A percentile compares a stretch with the other conserved stretches of the same genome.
Conservation (phyloP, 129 eudicot species). For the Silybum marianum region DNA sequence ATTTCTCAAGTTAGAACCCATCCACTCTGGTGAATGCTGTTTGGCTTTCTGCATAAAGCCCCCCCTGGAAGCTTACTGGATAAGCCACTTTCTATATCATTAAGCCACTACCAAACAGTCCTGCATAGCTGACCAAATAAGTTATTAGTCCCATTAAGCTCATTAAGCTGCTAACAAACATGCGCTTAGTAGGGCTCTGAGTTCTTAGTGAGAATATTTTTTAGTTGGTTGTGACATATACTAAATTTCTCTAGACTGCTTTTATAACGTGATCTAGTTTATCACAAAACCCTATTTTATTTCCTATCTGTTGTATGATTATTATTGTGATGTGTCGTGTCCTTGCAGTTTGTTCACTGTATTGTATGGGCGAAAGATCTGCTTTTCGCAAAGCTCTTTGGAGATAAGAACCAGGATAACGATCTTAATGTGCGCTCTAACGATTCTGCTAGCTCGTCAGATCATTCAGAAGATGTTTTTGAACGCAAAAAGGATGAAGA, state of each 20-base stretch:
- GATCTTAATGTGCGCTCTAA: slow-evolving; percentile 87
- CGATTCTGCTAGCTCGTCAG: slow-evolving; percentile 70
- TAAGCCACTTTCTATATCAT: too few species aligned
- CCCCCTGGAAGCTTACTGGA: too few species aligned
- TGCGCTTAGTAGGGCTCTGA: background rate
- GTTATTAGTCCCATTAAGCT: too few species aligned
- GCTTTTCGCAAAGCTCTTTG: slow-evolving; percentile 92
- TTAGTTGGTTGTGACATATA: slow-evolving; percentile 17
- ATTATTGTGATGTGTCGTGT: background rate
- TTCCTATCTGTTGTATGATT: background rate
- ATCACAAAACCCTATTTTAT: background rate
- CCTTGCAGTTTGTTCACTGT: slow-evolving; percentile 89
- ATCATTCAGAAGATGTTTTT: slow-evolving; percentile 73
- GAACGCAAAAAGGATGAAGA: slow-evolving; percentile 71
- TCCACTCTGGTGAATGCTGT: background rate
- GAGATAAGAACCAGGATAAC: slow-evolving; percentile 87
- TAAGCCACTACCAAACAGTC: too few species aligned
- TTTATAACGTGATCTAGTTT: background rate
- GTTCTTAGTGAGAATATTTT: background rate
- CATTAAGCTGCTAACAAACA: too few species aligned
- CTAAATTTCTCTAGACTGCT: background rate
- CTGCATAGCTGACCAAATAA: too few species aligned
- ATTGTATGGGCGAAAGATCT: slow-evolving; percentile 98
- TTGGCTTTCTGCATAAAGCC: background rate
- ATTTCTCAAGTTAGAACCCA: background rate